Conservation (phyloP, 2,329 filamentous ascomycete genomes). For the Fusarium succisae region DNA sequence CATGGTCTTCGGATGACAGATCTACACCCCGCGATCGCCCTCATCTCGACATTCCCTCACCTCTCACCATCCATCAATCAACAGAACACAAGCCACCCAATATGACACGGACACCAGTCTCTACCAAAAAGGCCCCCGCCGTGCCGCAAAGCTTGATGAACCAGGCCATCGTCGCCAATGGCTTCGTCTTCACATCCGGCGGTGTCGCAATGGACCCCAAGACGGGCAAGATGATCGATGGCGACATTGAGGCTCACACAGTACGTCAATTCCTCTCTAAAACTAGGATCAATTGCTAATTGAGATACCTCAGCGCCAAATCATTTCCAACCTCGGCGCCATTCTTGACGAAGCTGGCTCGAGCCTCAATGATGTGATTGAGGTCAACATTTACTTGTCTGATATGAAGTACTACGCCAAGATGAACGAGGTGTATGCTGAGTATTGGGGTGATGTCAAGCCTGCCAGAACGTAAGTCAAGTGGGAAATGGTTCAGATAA, state of each 20-base stretch:
- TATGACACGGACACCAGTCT: constrained; percentile 38
- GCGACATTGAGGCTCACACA: constrained; percentile 72
- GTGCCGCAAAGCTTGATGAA: constrained; percentile 33
- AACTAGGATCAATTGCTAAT: background rate
- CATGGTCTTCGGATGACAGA: constrained; percentile 11
- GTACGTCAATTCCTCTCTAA: constrained; percentile 31
- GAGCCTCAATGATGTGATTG: constrained; percentile 71
- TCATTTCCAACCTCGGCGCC: constrained; percentile 73
- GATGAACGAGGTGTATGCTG: constrained; percentile 77
- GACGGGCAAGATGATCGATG: constrained; percentile 68
- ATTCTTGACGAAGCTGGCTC: constrained; percentile 75
- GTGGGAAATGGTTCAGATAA: accelerated
- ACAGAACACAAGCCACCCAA: background rate
- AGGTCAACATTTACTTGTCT: constrained; percentile 76
- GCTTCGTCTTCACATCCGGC: constrained; percentile 75
- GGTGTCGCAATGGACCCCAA: constrained; percentile 70
- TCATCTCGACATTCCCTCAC: background rate
- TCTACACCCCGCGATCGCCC: constrained; percentile 16
- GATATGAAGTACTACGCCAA: constrained; percentile 77
- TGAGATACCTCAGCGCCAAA: constrained; percentile 55
- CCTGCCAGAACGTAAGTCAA: constrained; percentile 49
- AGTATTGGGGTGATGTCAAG: constrained; percentile 67
- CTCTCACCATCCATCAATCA: background rate
- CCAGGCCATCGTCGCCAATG: constrained; percentile 60
- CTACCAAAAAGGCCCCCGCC: constrained; percentile 39